Conservation (phyloP, 495 filamentous ascomycete species). For the Haplographium delicatum region DNA sequence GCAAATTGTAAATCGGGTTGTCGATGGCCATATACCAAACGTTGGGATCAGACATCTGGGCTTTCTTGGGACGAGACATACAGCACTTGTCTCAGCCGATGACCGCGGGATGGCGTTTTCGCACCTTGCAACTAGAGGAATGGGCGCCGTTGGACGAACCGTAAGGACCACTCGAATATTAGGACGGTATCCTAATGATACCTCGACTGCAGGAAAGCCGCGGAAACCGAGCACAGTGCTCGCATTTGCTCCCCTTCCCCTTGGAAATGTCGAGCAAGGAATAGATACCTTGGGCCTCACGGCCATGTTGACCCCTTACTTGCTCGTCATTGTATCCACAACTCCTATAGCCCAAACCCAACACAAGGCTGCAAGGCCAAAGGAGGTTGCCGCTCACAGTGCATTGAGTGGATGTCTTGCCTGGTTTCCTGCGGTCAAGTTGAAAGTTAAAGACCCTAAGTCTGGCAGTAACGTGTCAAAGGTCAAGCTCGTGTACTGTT, state of each 20-base stretch:
- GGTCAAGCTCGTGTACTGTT: conserved; percentile 94
- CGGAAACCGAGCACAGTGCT: conserved; percentile 94
- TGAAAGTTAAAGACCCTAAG: conserved; percentile 65
- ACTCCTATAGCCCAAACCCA: conserved; percentile 95
- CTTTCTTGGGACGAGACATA: conserved; percentile 92
- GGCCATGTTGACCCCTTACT: conserved; percentile 92
- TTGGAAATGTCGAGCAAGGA: conserved; percentile 84
- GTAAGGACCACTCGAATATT: conserved; percentile 88
- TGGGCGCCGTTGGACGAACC: conserved; percentile 75
- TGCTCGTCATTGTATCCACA: conserved; percentile 93
- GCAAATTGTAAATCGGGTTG: conserved; percentile 56
- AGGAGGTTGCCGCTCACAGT: conserved; percentile 82
- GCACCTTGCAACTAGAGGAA: conserved; percentile 86
- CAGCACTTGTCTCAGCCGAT: conserved; percentile 95
- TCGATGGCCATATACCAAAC: conserved; percentile 78
- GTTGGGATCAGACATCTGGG: conserved; percentile 80
- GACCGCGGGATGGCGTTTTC: conserved; percentile 97
- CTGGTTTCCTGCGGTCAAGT: conserved; percentile 93
- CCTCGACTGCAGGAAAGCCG: conserved; percentile 51
- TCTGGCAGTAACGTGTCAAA: conserved; percentile 54
- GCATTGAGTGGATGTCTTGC: conserved; percentile 89
- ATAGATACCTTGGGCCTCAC: conserved; percentile 89
- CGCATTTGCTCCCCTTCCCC: conserved; percentile 82
- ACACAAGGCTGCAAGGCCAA: conserved; percentile 83
- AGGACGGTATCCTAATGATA: conserved; percentile 74